These are phyloP conservation scores for Skeletonema potamos DNA, from an alignment of 108 stramenopile species.

Conservation along the genomic window DNA sequence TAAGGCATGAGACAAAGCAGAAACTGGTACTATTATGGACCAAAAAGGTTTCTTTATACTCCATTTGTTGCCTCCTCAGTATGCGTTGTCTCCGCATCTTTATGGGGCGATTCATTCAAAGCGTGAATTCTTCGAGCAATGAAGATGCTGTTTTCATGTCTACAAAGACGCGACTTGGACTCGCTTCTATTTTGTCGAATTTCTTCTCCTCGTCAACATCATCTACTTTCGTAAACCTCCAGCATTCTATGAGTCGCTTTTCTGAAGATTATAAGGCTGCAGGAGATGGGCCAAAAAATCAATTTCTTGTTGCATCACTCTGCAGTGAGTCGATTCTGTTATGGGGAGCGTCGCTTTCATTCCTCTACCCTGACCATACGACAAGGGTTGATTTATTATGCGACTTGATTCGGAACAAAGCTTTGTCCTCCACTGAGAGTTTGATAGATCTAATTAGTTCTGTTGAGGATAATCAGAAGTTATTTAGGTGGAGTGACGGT, in stretches of 20 bases:
- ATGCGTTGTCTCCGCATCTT: conserved; percentile 58
- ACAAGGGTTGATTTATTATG: conserved; percentile 47
- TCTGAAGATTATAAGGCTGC: not conserved
- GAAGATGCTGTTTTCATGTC: conserved; percentile 17
- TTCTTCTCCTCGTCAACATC: conserved; percentile 28
- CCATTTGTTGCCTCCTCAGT: conserved; percentile 39
- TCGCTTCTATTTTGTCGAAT: conserved; percentile 20
- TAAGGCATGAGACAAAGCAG: conserved; percentile 50
- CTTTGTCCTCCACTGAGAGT: conserved; percentile 18
- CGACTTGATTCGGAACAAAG: not conserved
- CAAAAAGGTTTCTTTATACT: conserved; percentile 58
- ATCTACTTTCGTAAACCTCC: conserved; percentile 12
- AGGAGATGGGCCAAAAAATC: conserved; percentile 25
- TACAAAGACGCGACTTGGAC: conserved; percentile 21
- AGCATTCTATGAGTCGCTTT: conserved; percentile 15
- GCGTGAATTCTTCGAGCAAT: not conserved
- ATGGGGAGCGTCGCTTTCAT: conserved; percentile 71
- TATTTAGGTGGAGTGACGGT: conserved; percentile 32
- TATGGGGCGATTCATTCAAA: conserved; percentile 42
- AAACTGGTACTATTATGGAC: conserved; percentile 60
- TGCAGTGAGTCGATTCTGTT: conserved; percentile 55
- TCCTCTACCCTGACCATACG: conserved; percentile 53
- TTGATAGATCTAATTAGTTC: not conserved
- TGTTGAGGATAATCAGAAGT: not conserved
- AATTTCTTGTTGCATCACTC: conserved; percentile 46